These are phyloP conservation scores for Penicillium steckii DNA, from an alignment of 495 filamentous ascomycete genomes.

Conservation along the genomic window DNA sequence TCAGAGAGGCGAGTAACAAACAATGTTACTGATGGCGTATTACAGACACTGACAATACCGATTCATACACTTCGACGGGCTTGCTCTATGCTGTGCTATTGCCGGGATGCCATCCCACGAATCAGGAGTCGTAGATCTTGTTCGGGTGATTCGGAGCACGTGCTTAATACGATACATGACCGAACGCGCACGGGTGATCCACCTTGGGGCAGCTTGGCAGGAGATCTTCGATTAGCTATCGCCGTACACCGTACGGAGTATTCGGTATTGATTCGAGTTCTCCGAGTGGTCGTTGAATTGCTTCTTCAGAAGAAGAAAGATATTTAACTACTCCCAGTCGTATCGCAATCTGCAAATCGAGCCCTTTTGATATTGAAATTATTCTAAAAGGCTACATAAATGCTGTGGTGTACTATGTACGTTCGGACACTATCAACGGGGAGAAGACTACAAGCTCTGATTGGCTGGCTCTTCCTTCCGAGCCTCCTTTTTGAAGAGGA, in stretches of 20 bases:
- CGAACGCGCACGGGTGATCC: slow-evolving; percentile 3
- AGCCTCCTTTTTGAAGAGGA: slow-evolving; percentile 3
- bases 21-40: too few relatives aligned
- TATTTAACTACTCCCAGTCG: too few relatives aligned
- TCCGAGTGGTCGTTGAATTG: too few relatives aligned
- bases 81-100: slow-evolving; percentile 9
- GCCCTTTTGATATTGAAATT: background rate
- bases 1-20: background rate
- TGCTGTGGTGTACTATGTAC: too few relatives aligned
- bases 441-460: background rate
- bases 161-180: slow-evolving; percentile 12
- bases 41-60: slow-evolving; percentile 11
- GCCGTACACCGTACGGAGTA: too few relatives aligned
- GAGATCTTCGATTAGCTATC: background rate
- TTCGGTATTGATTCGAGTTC: too few relatives aligned
- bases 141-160: slow-evolving; percentile 2
- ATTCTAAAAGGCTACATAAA: too few relatives aligned
- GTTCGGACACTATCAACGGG: background rate
- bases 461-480: background rate
- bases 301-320: too few relatives aligned
- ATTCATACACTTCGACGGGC: slow-evolving; percentile 1
- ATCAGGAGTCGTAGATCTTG: slow-evolving; percentile 4
- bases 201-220: background rate
- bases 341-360: background rate
- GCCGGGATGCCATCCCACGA: slow-evolving; percentile 28